Evolutionary conservation across 495 filamentous ascomycete species (phyloP), one percentile per base, ranked within the genome.

Genomic region (Penicillium nucicola): DNA sequence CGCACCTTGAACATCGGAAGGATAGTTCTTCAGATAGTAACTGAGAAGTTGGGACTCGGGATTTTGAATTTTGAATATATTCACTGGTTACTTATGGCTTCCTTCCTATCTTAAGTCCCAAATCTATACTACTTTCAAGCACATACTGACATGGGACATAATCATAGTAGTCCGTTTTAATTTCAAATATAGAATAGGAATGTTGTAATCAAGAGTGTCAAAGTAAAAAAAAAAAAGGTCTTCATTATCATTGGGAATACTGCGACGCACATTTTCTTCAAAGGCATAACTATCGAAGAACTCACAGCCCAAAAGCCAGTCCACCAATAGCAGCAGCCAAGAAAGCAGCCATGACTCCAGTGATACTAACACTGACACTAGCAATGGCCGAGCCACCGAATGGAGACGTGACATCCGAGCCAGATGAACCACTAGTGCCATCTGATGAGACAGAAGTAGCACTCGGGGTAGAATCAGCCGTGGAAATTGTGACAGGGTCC

Each of bases 241-340:
- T n/a, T n/a, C n/a, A n/a, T n/a, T n/a, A n/a, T n/a, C n/a, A n/a
- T n/a, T n/a, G n/a, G n/a, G n/a, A n/a, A n/a, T n/a, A n/a, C n/a
- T 22, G 20, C 4, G 25, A 14, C 15, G 32, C 0, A n/a, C 25
- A 30, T 18, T 4, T 5, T 13, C 13, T 18, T 25, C 28, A 32
- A 23, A 1, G 3, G 23, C 33, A 30, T 8, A n/a, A 8, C 13
- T 5, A 1, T 20, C 7, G 0, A 17, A 41, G 0, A 6, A 7
- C 4, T 60, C 45, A 63, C 34, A 63, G 31, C 4, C 50, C 57
- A 48, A 64, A 55, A 14, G 60, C 60, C 48, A 64, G 33, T 0
- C 35, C 56, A 9, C 49, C 54, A 54, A 61, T 20, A 3, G 55
- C 20, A 33, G 25, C 52, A 31, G 23, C 54, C 31, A 60, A 37